Conservation (phyloP, 768 basidiomycete species). For the Steccherinum ochraceum region DNA sequence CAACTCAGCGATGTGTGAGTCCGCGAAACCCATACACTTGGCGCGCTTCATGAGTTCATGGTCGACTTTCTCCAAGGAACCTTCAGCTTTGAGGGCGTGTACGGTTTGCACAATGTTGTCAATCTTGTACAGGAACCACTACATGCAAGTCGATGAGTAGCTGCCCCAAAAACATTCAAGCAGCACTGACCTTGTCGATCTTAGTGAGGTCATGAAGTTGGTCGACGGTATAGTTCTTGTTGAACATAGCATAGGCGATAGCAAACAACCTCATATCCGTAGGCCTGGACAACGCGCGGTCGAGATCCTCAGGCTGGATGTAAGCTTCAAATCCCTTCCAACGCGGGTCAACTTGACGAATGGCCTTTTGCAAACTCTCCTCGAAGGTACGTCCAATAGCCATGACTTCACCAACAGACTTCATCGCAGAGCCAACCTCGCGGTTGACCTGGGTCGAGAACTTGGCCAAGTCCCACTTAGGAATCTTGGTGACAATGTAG, state of each 20-base stretch:
- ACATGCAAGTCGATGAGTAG: neutral
- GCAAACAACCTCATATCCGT: constrained; percentile 97
- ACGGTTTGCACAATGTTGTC: constrained; percentile 96
- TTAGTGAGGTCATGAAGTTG: constrained; percentile 89
- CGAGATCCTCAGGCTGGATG: constrained; percentile 79
- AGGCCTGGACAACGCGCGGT: constrained; percentile 70
- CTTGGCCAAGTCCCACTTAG: constrained; percentile 99
- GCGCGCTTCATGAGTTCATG: constrained; percentile 77
- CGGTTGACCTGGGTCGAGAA: constrained; percentile 92
- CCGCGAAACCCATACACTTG: constrained; percentile 95
- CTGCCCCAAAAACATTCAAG: neutral
- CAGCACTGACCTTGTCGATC: constrained; percentile 78
- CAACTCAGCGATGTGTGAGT: constrained; percentile 84
- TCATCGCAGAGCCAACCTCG: constrained; percentile 96
- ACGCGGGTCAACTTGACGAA: constrained; percentile 94
- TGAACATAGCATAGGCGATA: constrained; percentile 97
- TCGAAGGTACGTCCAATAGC: constrained; percentile 99
- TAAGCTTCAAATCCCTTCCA: constrained; percentile 98
- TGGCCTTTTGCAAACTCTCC: constrained; percentile 96
- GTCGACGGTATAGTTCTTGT: constrained; percentile 86
- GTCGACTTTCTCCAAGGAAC: constrained; percentile 63
- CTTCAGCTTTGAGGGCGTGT: constrained; percentile 62
- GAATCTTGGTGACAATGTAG: constrained; percentile 99
- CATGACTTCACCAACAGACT: constrained; percentile 99
- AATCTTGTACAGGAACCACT: constrained; percentile 99